Percentiles rank a stretch among this genome's conserved stretches.
These are phyloP conservation scores for Adenanthera pavonina DNA, from an alignment of 306 rosid species.

Conservation along the genomic window DNA sequence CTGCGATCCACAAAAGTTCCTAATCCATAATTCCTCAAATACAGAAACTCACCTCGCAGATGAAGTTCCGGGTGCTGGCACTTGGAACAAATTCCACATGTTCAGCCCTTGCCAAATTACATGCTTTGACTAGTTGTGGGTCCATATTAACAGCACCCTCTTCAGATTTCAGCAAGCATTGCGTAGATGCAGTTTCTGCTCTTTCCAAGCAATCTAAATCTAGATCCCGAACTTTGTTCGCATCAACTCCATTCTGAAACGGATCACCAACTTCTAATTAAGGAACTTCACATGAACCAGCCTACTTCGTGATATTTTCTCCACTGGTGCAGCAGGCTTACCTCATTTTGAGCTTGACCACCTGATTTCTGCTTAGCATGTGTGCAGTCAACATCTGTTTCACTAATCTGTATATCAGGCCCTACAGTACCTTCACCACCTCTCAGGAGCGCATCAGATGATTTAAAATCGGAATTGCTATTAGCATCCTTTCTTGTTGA, in stretches of 20 bases:
- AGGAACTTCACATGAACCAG: constrained; percentile 57
- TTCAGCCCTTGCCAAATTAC: constrained; percentile 52
- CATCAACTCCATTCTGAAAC: constrained; percentile 52
- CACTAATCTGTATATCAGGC: constrained; percentile 43
- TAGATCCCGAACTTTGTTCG: constrained; percentile 50
- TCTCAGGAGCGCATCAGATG: constrained; percentile 48
- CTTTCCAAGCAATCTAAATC: constrained; percentile 48
- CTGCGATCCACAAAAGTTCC: constrained; percentile 65
- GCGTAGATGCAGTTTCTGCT: constrained; percentile 42
- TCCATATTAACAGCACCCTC: constrained; percentile 55
- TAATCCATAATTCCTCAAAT: constrained; percentile 74
- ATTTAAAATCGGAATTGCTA: constrained; percentile 49
- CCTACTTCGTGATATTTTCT: constrained; percentile 45
- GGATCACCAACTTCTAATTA: constrained; percentile 55
- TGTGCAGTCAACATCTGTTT: constrained; percentile 41
- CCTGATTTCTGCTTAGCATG: constrained; percentile 42
- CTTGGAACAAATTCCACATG: constrained; percentile 57
- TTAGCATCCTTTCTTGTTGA: constrained; percentile 44
- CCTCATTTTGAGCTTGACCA: constrained; percentile 52
- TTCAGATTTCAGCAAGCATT: constrained; percentile 49
- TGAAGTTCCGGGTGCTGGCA: constrained; percentile 64
- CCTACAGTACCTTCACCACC: constrained; percentile 43
- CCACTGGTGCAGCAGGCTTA: constrained; percentile 59
- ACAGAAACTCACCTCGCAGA: constrained; percentile 82
- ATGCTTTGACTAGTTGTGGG: constrained; percentile 49